Conservation (phyloP, 495 filamentous ascomycete genomes). For the Penicillium antarcticum region DNA sequence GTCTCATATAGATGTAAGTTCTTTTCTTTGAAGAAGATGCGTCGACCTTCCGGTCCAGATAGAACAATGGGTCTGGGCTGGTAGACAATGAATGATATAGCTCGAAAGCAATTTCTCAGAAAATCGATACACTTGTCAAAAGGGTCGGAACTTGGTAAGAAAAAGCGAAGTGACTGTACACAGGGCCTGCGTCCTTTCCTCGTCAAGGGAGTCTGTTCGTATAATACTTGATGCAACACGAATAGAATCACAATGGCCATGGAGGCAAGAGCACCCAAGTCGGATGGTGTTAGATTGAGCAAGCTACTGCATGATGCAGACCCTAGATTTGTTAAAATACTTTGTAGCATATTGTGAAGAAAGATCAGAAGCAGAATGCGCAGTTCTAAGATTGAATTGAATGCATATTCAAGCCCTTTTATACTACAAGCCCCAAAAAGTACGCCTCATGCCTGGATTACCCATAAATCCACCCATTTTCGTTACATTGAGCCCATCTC, state of each 20-base stretch:
- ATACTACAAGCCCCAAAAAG: background rate
- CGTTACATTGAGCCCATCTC: too few species aligned
- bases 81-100: background rate
- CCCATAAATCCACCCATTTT: too few species aligned
- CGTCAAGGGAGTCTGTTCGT: background rate
- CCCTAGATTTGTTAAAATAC: background rate
- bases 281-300: background rate
- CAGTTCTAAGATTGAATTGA: too few species aligned
- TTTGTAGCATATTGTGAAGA: background rate
- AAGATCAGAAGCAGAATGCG: too few species aligned
- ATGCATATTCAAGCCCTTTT: too few species aligned
- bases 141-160: background rate
- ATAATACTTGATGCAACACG: background rate
- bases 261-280: background rate
- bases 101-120: background rate
- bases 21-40: background rate
- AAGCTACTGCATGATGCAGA: background rate
- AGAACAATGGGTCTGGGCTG: background rate
- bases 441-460: background rate
- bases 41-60: constrained; percentile 3
- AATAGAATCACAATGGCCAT: background rate
- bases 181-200: background rate
- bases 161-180: background rate
- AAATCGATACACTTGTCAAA: constrained; percentile 1
- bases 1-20: constrained; percentile 1